Evolutionary conservation across 768 basidiomycete genomes (phyloP), one percentile per base, ranked within the genome.

Genomic region (Leccinellum rugosiceps): DNA sequence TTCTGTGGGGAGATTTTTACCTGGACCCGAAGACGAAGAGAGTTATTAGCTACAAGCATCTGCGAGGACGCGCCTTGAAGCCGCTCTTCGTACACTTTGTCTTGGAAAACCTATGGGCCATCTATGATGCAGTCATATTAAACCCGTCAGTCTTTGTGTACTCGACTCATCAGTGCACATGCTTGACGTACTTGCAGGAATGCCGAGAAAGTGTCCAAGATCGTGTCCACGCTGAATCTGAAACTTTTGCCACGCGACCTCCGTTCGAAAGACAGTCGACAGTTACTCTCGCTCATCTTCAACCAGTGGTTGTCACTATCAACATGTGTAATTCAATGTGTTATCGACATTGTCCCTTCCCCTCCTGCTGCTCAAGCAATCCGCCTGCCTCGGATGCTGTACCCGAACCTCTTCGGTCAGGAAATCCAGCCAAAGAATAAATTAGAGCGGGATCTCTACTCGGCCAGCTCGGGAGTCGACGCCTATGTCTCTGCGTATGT

Each of bases 11-110:
- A 3, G 97, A 98, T 72, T 98, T 87, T 70, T 99, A 90, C 73
- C 80, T 98, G 52, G 97, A 98, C 71, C 92, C 96, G 0, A 98
- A 98, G 76, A 90, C 90, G 45, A 98, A 97, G 74, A 82, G 85
- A 63, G 90, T 98, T 38, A 86, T 98, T 68, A 91, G 88, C 64
- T 79, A 94, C 72, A 95, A 94, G 74, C 90, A 95, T 73, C 80
- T 98, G 58, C 84, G 83, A 52, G 96, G 94, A 17, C 83, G 94
- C 44, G 80, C 83, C 50, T 74, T 98, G 69, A 98, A 98, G 75
- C 92, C 95, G 11, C 80, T 98, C 25, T 98, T 98, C 67, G 97
- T 98, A 13, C 95, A 98, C 74, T 96, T 98, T 63, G 88, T 99
- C 13, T 74, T 99, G 62, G 97, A 98, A 53, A 98, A 98, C 70